These are phyloP conservation scores for Solanum pinnatisectum DNA, from an alignment of 257 asterid species.

Conservation along the genomic window DNA sequence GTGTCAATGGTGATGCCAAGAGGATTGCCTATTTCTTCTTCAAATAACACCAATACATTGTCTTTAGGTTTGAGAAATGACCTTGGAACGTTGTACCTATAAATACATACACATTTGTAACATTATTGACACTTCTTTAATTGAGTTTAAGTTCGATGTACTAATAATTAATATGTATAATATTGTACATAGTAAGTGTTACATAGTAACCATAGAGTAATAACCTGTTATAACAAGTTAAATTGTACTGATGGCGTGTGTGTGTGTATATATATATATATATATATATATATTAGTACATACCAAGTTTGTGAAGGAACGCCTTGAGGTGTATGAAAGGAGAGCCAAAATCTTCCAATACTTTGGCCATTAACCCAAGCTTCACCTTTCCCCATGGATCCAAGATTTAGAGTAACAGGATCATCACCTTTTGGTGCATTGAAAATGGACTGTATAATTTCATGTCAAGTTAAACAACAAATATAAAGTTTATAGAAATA, in stretches of 20 bases:
- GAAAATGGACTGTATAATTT: slow-evolving; percentile 34
- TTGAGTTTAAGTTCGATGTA: neutral
- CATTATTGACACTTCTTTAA: neutral
- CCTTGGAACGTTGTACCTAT: slow-evolving; percentile 82
- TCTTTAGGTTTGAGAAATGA: slow-evolving; percentile 55
- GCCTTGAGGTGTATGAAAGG: slow-evolving; percentile 45
- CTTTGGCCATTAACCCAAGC: slow-evolving; percentile 76
- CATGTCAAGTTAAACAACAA: neutral
- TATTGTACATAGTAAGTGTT: neutral
- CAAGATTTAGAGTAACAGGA: slow-evolving; percentile 67
- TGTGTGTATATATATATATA: neutral
- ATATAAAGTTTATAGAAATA: neutral
- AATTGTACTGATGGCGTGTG: neutral
- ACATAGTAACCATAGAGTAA: neutral
- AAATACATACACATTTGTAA: neutral
- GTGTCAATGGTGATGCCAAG: slow-evolving; percentile 42
- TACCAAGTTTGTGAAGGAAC: slow-evolving; percentile 74
- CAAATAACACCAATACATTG: slow-evolving; percentile 58
- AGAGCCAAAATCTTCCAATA: slow-evolving; percentile 83
- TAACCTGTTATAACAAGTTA: neutral
- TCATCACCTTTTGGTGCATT: slow-evolving; percentile 55
- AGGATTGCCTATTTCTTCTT: slow-evolving; percentile 77
- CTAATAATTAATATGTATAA: neutral
- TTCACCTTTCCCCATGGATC: slow-evolving; percentile 93
- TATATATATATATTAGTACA: neutral